Conservation (phyloP, 805 yeast species). For the Myxozyma vanderwaltii region DNA sequence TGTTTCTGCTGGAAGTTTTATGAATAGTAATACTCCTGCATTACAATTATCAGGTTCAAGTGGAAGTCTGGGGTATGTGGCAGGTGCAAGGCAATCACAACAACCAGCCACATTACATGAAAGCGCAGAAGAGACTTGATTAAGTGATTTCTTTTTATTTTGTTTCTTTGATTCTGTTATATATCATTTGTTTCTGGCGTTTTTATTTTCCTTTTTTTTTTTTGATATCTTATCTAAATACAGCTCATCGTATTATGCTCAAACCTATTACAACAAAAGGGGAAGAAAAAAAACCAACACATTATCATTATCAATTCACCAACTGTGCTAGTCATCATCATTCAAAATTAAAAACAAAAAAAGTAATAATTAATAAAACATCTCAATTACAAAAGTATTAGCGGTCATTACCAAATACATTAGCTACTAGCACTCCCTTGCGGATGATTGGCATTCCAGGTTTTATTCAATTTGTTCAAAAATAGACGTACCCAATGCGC, state of each 20-base stretch:
- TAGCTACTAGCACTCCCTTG: not conserved
- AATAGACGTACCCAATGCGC: constrained; percentile 33
- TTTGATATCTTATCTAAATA: not conserved
- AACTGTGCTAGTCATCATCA: no score
- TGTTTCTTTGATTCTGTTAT: not conserved
- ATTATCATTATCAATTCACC: no score
- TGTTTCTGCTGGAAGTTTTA: not conserved
- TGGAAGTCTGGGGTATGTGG: not conserved
- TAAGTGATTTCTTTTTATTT: not conserved
- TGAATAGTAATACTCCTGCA: not conserved
- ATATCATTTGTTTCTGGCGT: not conserved
- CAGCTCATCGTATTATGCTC: not conserved
- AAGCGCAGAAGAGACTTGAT: not conserved
- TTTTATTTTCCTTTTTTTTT: not conserved
- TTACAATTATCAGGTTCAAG: not conserved
- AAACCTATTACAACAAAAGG: no score
- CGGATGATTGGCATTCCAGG: constrained; percentile 17
- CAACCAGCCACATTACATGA: not conserved
- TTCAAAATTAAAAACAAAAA: no score
- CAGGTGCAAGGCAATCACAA: not conserved
- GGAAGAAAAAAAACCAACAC: no score
- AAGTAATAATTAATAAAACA: not conserved
- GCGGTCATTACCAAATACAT: not conserved
- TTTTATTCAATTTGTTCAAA: constrained; percentile 20
- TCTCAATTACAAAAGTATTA: no score